These are phyloP conservation scores for Rugonectria rugulosa DNA, from an alignment of 2,329 filamentous ascomycete species.

Conservation along the genomic window DNA sequence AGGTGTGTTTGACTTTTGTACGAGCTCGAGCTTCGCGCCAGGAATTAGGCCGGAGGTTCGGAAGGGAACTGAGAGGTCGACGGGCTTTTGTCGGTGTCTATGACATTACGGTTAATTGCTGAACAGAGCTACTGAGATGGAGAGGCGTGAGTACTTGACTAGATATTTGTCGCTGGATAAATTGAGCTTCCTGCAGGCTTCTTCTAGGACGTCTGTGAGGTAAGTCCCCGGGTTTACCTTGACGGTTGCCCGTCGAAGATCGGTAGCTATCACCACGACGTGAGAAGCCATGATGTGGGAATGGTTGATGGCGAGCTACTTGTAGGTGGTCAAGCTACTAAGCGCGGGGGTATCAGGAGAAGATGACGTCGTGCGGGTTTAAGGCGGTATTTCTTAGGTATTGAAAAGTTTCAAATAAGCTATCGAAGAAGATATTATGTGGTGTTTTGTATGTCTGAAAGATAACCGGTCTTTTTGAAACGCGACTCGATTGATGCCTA, in stretches of 20 bases:
- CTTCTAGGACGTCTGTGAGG: slow-evolving; percentile 83
- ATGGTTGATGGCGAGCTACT: slow-evolving; percentile 17
- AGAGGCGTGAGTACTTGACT: slow-evolving; percentile 68
- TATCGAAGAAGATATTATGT: not conserved
- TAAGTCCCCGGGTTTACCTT: slow-evolving; percentile 85
- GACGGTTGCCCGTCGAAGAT: slow-evolving; percentile 78
- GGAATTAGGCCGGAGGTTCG: slow-evolving; percentile 82
- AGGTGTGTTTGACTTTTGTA: slow-evolving; percentile 84
- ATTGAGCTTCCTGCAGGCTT: slow-evolving; percentile 86
- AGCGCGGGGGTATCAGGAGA: not conserved
- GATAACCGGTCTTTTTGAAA: not conserved
- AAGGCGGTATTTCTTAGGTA: not conserved
- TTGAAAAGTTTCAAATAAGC: not conserved
- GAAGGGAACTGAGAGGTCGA: slow-evolving; percentile 86
- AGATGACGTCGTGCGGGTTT: not conserved
- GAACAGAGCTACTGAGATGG: not conserved
- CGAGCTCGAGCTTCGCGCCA: slow-evolving; percentile 91
- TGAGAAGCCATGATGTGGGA: slow-evolving; percentile 76
- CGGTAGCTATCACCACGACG: slow-evolving; percentile 85
- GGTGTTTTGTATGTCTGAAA: not conserved
- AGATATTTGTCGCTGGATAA: slow-evolving; percentile 76
- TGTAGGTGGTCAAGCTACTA: not conserved
- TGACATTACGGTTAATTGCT: not conserved
- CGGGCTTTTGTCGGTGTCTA: slow-evolving; percentile 81
- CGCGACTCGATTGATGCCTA: slow-evolving; percentile 17